Evolutionary conservation across 768 basidiomycete genomes (phyloP), one percentile per base, ranked within the genome.

Genomic region (Xerocomellus intermedius): DNA sequence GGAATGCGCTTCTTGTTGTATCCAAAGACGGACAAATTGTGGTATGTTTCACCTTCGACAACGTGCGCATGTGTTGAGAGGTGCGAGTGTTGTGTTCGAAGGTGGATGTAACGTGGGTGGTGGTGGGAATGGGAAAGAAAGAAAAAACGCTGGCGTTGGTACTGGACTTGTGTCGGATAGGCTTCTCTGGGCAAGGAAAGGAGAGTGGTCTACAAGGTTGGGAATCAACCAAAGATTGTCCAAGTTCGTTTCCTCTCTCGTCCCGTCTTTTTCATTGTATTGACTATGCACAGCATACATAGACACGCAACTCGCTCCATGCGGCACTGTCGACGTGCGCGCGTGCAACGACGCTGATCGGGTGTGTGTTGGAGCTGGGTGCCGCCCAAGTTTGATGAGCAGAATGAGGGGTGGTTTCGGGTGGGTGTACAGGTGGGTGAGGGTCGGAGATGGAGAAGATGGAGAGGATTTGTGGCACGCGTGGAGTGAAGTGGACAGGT

Each of bases 401-500:
- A 83, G 54, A 86, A 87, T 52, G 85, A 87, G 52, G 84, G 84
- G 44, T 83, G 84, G 44, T 83, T 86, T 57, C 60, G 50, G 73
- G 19, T 61, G 17, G 54, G 43, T 41, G 54, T 52, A 5, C 55
- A 5, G 19, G 50, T 21, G 19, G 36, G 38, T 2, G 49, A 19
- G 26, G 28, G 8, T 30, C 2, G 26, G 39, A 0, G 58, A 39
- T 1, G 55, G 54, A n/a, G n/a, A n/a, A 0, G 58, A 39, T 1
- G 55, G 24, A 1, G 63, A 66, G 0, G 63, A 65, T 7, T 22
- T 63, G 35, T 72, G 62, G 64, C 51, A 36, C 7, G 61, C 44
- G 4, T 69, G 67, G 67, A 64, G 41, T 28, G 65, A 71, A 2
- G 65, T 69, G 39, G 69, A 73, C 42, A 59, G 43, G 56, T 54